Conservation (phyloP, 1,139 yeast genomes). For the Blastobotrys apis region DNA sequence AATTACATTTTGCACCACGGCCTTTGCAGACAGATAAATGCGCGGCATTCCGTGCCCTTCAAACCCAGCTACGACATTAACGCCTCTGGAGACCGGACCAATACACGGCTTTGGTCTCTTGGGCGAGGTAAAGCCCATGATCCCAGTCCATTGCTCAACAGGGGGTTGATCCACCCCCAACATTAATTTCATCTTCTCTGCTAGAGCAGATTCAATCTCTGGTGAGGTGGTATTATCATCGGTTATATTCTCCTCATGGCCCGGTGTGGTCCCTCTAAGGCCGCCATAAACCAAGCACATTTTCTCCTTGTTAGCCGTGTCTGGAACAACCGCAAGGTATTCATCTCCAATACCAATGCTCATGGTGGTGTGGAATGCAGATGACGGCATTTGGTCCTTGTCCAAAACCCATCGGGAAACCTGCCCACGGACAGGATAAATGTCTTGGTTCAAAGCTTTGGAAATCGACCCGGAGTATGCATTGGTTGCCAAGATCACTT, state of each 20-base stretch:
- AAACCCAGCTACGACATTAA: conserved; percentile 42
- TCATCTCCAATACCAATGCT: conserved; percentile 15
- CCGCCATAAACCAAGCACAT: conserved; percentile 29
- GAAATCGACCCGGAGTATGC: conserved; percentile 39
- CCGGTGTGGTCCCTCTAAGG: conserved; percentile 24
- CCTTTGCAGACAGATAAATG: conserved; percentile 32
- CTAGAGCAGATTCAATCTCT: conserved; percentile 20
- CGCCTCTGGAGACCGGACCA: conserved; percentile 18
- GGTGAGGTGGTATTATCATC: conserved; percentile 23
- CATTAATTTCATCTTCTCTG: conserved; percentile 19
- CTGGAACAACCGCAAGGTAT: conserved; percentile 15
- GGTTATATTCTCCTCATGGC: conserved; percentile 18
- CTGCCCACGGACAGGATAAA: conserved; percentile 30
- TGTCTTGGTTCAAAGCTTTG: neutral
- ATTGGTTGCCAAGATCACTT: conserved; percentile 42
- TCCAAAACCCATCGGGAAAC: conserved; percentile 19
- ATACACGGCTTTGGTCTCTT: conserved; percentile 22
- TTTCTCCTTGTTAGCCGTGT: conserved; percentile 8
- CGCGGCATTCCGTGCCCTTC: conserved; percentile 50
- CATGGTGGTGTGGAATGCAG: neutral
- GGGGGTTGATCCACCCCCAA: conserved; percentile 21
- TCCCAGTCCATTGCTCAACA: conserved; percentile 40
- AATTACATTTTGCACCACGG: conserved; percentile 19
- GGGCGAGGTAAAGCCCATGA: conserved; percentile 40
- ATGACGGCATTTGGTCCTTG: neutral